Evolutionary conservation across 2,329 filamentous ascomycete species (phyloP), one percentile per base, ranked within the genome.

Genomic region (Colletotrichum tabaci): DNA sequence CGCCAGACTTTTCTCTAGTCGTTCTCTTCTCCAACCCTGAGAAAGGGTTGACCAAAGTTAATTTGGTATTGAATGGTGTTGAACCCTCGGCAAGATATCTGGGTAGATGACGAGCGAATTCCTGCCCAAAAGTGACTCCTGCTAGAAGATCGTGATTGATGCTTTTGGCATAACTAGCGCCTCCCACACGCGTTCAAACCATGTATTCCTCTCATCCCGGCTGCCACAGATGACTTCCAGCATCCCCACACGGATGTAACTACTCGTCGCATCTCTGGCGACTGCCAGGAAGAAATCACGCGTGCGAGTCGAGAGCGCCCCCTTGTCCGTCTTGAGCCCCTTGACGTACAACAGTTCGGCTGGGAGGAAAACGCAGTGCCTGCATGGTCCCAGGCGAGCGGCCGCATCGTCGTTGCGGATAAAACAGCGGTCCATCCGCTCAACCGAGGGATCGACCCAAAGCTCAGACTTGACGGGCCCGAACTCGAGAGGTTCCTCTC

Each of bases 221-320:
- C 44, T 23, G 9, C 46, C 21, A 18, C 66, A 64, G 38, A 50
- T 58, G 21, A 64, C 50, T n/a, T 68, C 66, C 7, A 68, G 10
- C 38, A 23, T 10, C 3, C 52, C 66, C 2, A 50, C 44, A 1
- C 66, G 52, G 0, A 68, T 35, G 15, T 23, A 38, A 5, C 26
- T 23, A 4, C 7, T 35, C 10, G 35, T 26, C 4, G 42, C 46
- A 21, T 46, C 21, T 30, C 55, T 10, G 18, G 52, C 7, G 16
- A 68, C 42, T 0, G 58, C 9, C 10, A 68, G 46, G 18, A 68
- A 68, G 35, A 63, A 64, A 44, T 68, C 66, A 0, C 60, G 50
- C 2, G 60, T 63, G 13, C 60, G 7, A 8, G 12, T 68, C 40
- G 52, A 44, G 6, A 42, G 21, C 6, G 35, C 42, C 2, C 16